Base-by-base conservation (phyloP, 495 filamentous ascomycete genomes). In the Penicillium longicatenatum region DNA sequence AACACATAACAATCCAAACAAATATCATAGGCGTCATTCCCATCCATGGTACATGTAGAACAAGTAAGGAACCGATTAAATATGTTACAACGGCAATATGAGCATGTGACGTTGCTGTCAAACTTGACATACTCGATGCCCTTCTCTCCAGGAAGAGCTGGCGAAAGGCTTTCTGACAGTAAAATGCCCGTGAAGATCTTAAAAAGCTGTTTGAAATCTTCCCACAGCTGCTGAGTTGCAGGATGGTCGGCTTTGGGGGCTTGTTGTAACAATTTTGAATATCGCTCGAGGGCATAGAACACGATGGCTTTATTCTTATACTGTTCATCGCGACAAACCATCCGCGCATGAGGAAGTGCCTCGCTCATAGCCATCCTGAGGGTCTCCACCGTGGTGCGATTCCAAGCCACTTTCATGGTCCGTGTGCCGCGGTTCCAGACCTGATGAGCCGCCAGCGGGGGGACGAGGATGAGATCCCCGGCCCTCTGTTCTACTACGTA, bases 301-400 rank as follows among this genome's bases (percentile, higher is more conserved):
- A 97, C 81, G 57, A 98, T 97, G 17, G 93, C 89, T 66, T 97
- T 97, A 76, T 93, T 96, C 70, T 98, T 98, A 78, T 98, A 98
- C 68, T 97, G 91, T 64, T 98, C 94, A 59, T 98, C 94, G n/a
- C 94, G 91, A 67, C 94, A 97, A 29, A 98, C 92, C 64, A 96
- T 83, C 21, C 92, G 82, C 5, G 93, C 90, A 56, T 91, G 89
- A 1, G 91, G 91, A 4, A 98, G 77, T 0, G 93, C 91, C 74
- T 97, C 93, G 50, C 84, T 79, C 22, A 98, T 72, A 0, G 93
- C 93, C 73, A 94, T 75, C 50, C 91, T 86, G 0, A 98, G 77
- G 0, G 94, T 97, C 59, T 97, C 90, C 5, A 89, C 90, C 0
- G 93, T 98, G 0, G 89, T 97, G n/a, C 94, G 80, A 71, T 98